phyloP scores from a whole-genome alignment of 768 basidiomycete genomes.

The Termitomyces sp. region DNA sequence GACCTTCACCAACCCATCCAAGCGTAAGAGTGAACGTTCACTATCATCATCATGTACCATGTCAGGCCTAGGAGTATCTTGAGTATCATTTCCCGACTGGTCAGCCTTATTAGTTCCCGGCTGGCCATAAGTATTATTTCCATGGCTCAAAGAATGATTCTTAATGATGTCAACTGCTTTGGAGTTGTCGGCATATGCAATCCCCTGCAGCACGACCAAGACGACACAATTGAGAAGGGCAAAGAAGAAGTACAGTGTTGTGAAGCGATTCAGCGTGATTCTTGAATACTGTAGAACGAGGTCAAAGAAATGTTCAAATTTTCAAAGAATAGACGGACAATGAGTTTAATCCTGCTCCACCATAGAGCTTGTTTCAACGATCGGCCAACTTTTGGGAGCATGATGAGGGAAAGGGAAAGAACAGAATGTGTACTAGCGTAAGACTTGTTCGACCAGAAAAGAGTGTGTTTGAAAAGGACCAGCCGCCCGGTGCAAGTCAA shows the following conservation, averaged over 20 bases:
- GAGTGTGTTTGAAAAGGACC: conserved; percentile 8
- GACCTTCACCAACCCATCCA: neutral
- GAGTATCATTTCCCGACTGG: no score
- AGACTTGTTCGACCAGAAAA: conserved; percentile 5
- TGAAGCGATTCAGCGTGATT: conserved; percentile 49
- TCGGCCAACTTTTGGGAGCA: conserved; percentile 9
- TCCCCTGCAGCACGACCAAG: conserved; percentile 40
- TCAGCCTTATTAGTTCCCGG: no score
- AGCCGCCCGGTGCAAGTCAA: conserved; percentile 16
- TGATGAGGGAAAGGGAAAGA: neutral
- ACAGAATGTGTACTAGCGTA: conserved; percentile 1
- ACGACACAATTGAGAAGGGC: conserved; percentile 40
- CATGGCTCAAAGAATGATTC: no score
- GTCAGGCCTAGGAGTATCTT: no score
- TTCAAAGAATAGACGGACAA: conserved; percentile 21
- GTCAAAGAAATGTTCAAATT: neutral
- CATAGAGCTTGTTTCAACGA: conserved; percentile 22
- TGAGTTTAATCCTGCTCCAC: conserved; percentile 25
- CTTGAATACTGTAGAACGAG: conserved; percentile 38
- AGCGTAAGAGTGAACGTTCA: neutral
- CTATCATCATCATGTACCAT: no score
- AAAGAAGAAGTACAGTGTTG: conserved; percentile 46
- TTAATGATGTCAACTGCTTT: conserved; percentile 32
- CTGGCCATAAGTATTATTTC: no score
- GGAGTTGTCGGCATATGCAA: conserved; percentile 36